These are phyloP conservation scores for Pyrus bretschneideri DNA, from an alignment of 306 rosid species.

Conservation along the genomic window DNA sequence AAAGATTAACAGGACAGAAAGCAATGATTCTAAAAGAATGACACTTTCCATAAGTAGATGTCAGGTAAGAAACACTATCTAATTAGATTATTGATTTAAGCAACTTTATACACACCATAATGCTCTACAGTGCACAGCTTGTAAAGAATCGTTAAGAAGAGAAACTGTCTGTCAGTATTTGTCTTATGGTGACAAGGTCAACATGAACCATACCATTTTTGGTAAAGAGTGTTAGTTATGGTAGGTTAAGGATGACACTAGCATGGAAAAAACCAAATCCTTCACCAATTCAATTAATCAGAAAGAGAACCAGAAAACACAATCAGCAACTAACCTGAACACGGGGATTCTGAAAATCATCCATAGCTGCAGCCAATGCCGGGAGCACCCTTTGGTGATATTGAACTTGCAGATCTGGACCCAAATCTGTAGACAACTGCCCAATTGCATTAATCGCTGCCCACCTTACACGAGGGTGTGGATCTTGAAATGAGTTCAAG, in stretches of 20 bases:
- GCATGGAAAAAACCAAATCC: background rate
- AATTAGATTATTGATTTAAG: background rate
- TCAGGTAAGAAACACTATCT: background rate
- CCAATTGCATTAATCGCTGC: slow-evolving; percentile 98
- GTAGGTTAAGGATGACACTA: background rate
- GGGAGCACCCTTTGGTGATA: slow-evolving; percentile 86
- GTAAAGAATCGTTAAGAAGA: background rate
- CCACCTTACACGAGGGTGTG: slow-evolving; percentile 99
- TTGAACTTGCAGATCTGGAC: slow-evolving; percentile 90
- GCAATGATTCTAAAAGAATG: background rate
- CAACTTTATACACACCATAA: background rate
- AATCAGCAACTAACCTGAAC: slow-evolving; percentile 60
- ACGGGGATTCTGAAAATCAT: slow-evolving; percentile 93
- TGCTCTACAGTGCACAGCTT: background rate
- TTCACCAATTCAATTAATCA: background rate
- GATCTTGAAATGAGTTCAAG: slow-evolving; percentile 83
- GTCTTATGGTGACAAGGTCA: background rate
- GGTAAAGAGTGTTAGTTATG: background rate
- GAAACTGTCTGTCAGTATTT: background rate
- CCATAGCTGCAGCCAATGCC: slow-evolving; percentile 87
- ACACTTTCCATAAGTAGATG: background rate
- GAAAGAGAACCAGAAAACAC: background rate
- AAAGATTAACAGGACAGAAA: background rate
- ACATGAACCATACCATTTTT: background rate
- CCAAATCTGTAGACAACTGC: slow-evolving; percentile 93